Conservation (phyloP, 1,284 basidiomycete genomes). For the Earliella scabrosa region DNA sequence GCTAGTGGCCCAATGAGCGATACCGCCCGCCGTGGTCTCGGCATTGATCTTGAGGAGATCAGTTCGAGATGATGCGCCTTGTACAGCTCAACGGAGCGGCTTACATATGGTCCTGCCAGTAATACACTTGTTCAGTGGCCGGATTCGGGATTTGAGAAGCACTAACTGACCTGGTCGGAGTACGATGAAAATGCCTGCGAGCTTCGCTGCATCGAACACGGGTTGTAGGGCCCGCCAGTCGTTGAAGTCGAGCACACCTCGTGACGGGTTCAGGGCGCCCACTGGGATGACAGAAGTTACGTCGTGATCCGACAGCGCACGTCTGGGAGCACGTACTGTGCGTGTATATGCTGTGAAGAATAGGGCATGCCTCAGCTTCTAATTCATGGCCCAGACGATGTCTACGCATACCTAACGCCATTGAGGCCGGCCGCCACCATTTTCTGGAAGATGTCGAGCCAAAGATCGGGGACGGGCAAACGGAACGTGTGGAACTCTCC, state of each 20-base stretch:
- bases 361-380: background rate
- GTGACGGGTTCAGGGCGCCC: constrained; percentile 76
- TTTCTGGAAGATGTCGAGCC: constrained; percentile 85
- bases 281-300: constrained; percentile 14
- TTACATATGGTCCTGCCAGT: constrained; percentile 23
- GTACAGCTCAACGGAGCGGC: background rate
- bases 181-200: constrained; percentile 50
- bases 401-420: constrained; percentile 43
- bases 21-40: constrained; percentile 81
- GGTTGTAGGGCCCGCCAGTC: constrained; percentile 72
- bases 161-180: constrained; percentile 45
- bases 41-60: constrained; percentile 68
- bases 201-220: constrained; percentile 50
- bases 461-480: constrained; percentile 77
- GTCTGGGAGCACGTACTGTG: constrained; percentile 46
- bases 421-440: constrained; percentile 82
- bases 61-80: constrained; percentile 31
- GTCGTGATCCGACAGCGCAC: background rate
- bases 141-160: background rate
- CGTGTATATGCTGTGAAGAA: constrained; percentile 59
- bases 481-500: constrained; percentile 88
- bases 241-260: constrained; percentile 74
- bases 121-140: background rate
- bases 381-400: background rate
- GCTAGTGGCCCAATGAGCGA: constrained; percentile 78